A percentile compares a stretch with the other conserved stretches of the same genome.
Conservation (phyloP, 1,139 yeast genomes). For the Scheffersomyces segobiensis region DNA sequence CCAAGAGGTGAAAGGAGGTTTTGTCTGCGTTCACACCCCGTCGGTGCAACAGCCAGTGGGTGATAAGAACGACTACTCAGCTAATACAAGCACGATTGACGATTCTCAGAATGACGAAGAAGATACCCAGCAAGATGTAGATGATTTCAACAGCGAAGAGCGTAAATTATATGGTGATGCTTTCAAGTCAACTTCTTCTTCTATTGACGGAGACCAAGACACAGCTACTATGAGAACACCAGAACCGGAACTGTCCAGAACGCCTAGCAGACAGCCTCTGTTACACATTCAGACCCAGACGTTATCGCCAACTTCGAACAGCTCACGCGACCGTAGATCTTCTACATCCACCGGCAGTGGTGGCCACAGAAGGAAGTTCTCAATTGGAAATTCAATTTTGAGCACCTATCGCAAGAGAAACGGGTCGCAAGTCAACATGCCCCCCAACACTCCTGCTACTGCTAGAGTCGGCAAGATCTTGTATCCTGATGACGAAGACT, state of each 20-base stretch:
- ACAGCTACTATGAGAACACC: slow-evolving; percentile 26
- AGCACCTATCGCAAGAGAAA: slow-evolving; percentile 48
- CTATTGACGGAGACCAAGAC: slow-evolving; percentile 21
- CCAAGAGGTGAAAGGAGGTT: slow-evolving; percentile 93
- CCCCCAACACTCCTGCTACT: slow-evolving; percentile 54
- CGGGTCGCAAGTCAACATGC: slow-evolving; percentile 46
- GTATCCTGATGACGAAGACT: slow-evolving; percentile 40
- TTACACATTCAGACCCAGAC: slow-evolving; percentile 32
- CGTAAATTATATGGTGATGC: slow-evolving; percentile 45
- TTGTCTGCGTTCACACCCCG: slow-evolving; percentile 76
- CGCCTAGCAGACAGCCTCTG: slow-evolving; percentile 44
- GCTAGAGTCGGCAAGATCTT: slow-evolving; percentile 39
- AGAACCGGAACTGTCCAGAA: slow-evolving; percentile 24
- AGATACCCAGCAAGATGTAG: slow-evolving; percentile 18
- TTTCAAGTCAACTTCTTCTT: slow-evolving; percentile 37
- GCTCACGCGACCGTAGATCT: slow-evolving; percentile 26
- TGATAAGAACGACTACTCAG: neutral
- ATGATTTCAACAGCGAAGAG: slow-evolving; percentile 36
- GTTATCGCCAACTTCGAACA: slow-evolving; percentile 28
- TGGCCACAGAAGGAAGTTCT: slow-evolving; percentile 61
- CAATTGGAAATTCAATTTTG: slow-evolving; percentile 56
- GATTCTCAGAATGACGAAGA: slow-evolving; percentile 5
- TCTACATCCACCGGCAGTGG: slow-evolving; percentile 27
- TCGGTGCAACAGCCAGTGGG: slow-evolving; percentile 27
- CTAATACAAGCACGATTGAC: slow-evolving; percentile 2